These are phyloP conservation scores for Eutypa lata DNA, from an alignment of 2,329 filamentous ascomycete species.

Conservation along the genomic window DNA sequence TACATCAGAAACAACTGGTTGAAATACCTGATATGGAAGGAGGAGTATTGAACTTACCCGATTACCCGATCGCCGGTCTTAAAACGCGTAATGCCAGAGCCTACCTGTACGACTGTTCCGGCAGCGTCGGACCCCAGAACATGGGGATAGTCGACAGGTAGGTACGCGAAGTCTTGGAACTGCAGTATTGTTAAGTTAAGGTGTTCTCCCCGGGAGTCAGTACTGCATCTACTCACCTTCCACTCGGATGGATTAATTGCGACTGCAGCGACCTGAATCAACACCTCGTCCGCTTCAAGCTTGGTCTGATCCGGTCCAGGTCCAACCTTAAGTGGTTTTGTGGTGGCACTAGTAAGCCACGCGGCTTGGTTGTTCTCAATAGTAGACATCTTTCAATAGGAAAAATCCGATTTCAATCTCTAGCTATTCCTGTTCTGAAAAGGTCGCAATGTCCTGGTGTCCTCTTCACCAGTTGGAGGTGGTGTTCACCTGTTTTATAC, in stretches of 20 bases:
- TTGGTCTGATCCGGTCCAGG: slow-evolving; percentile 5
- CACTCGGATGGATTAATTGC: slow-evolving; percentile 7
- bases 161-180: not conserved
- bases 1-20: not conserved
- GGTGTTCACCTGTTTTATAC: too few species aligned
- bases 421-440: too few species aligned
- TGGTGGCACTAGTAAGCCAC: not conserved
- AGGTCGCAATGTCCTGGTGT: too few species aligned
- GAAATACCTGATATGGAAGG: not conserved
- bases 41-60: not conserved
- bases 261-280: slow-evolving; percentile 5
- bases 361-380: slow-evolving; percentile 7
- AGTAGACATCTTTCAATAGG: not conserved
- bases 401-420: too few species aligned
- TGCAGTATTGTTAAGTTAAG: not conserved
- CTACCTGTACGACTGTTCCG: slow-evolving; percentile 13
- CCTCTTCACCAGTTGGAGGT: too few species aligned
- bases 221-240: not conserved
- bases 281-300: slow-evolving; percentile 3
- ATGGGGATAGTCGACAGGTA: slow-evolving; percentile 16
- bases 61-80: slow-evolving; percentile 16
- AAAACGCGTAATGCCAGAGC: slow-evolving; percentile 10
- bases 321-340: slow-evolving; percentile 4
- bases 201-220: too few species aligned
- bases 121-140: slow-evolving; percentile 22